phyloP scores from a whole-genome alignment of 164 flowering plant genomes.

The Sedum album region DNA sequence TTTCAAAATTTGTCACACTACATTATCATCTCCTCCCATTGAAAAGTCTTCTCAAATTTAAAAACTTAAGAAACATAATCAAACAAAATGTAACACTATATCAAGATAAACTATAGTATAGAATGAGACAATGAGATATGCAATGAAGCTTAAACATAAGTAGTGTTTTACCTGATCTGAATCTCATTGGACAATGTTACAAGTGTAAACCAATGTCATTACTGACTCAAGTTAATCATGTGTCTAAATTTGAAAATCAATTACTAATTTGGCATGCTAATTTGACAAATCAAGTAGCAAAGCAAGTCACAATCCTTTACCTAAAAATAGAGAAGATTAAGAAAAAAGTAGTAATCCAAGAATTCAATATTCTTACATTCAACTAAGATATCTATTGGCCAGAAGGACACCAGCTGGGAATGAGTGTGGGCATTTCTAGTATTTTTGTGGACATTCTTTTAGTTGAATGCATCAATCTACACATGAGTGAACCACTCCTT shows the following conservation, averaged over 20 bases:
- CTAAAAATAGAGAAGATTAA: neutral
- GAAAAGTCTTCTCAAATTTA: no score
- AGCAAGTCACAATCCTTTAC: neutral
- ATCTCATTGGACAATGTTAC: no score
- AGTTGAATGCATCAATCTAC: neutral
- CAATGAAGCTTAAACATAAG: no score
- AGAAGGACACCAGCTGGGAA: slow-evolving; percentile 2
- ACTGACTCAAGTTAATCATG: no score
- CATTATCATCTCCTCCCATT: no score
- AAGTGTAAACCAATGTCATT: no score
- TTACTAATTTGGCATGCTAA: neutral
- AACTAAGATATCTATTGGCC: neutral
- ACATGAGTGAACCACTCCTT: slow-evolving; percentile 2
- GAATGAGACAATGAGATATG: no score
- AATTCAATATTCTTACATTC: neutral
- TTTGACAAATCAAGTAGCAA: neutral
- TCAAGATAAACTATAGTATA: no score
- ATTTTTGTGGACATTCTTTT: neutral
- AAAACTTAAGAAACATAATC: no score
- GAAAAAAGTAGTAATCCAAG: neutral
- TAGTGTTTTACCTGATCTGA: no score
- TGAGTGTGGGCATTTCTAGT: neutral
- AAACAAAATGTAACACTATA: no score
- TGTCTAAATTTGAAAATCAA: neutral
- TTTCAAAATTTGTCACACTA: neutral